phyloP scores from a whole-genome alignment of 1,139 yeast genomes.

The Debaryomyces udenii region DNA sequence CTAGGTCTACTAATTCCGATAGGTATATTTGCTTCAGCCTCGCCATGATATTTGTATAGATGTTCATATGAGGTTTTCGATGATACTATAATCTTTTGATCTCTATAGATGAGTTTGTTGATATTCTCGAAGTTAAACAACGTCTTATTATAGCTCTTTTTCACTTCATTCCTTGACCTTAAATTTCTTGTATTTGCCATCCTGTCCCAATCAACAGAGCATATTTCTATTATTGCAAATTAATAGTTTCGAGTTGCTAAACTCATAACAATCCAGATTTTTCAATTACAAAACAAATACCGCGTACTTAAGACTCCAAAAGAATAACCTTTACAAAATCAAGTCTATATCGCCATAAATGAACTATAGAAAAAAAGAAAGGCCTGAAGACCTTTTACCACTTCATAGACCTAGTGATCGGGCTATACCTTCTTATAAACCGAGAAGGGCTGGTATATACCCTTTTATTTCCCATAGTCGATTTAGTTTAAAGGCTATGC shows the following conservation, averaged over 20 bases:
- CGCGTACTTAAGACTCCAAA: no score
- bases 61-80: slow-evolving; percentile 12
- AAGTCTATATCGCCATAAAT: slow-evolving; percentile 8
- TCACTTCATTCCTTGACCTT: slow-evolving; percentile 15
- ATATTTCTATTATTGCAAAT: slow-evolving; percentile 1
- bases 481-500: slow-evolving; percentile 1
- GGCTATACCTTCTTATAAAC: background rate
- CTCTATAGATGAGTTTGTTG: slow-evolving; percentile 28
- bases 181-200: slow-evolving; percentile 16
- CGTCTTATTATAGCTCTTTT: slow-evolving; percentile 8
- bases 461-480: slow-evolving; percentile 5
- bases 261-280: background rate
- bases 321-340: background rate
- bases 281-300: no score
- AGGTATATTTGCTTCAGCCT: slow-evolving; percentile 13
- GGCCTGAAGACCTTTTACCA: slow-evolving; percentile 13
- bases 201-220: background rate
- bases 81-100: slow-evolving; percentile 23
- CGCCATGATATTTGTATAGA: slow-evolving; percentile 17
- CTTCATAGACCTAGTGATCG: slow-evolving; percentile 6
- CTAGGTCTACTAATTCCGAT: slow-evolving; percentile 13
- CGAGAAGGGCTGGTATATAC: slow-evolving; percentile 8
- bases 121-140: slow-evolving; percentile 38
- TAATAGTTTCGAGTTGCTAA: background rate
- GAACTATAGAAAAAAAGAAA: slow-evolving; percentile 22